Base-by-base conservation (phyloP, 192 early-diverging fungal species). In the Coemansia sp. region DNA sequence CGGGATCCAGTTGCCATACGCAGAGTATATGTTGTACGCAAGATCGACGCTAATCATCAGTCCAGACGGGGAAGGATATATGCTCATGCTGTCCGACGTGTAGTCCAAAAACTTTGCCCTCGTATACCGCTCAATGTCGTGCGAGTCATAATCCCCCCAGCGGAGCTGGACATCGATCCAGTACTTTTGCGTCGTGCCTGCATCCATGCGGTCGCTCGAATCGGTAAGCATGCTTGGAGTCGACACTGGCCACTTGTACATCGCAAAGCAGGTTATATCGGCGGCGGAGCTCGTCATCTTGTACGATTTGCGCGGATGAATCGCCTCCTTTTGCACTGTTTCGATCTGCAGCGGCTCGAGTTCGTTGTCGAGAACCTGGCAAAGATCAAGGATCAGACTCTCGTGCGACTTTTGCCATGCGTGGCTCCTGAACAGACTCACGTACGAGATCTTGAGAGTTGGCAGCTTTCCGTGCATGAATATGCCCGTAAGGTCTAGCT, bases 381-480 rank as follows among this genome's bases (percentile, higher is more conserved):
- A 85, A 69, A 87, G 72, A 82, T 91, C 90, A 79, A 94, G 86
- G 32, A 90, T 86, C 49, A 89, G 70, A 2, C 87, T 89, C 76
- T 96, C 94, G 83, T 96, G 95, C 59, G 94, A 91, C 85, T 97
- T 97, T 82, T 97, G 95, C 95, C 95, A 97, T 81, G 97, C 93
- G 83, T 97, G 95, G 45, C 95, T 94, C 66, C 97, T 88, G 89
- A 99, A 98, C 68, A 99, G 90, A 74, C 97, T 96, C 85, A 99
- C 97, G 42, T 98, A 85, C 6, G 95, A 97, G 74, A 99, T 97
- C 88, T 99, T 99, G 8, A 99, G 86, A 2, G 97, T 99, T 15
- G 97, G 97, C 68, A 99, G 95, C 82, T 99, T 99, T 67, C 97
- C 97, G 82, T 99, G 95, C 97, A 99, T 99, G 72, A 98, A 99